Evolutionary conservation across 148 eudicot species (phyloP).

Genomic region (Beta vulgaris): DNA sequence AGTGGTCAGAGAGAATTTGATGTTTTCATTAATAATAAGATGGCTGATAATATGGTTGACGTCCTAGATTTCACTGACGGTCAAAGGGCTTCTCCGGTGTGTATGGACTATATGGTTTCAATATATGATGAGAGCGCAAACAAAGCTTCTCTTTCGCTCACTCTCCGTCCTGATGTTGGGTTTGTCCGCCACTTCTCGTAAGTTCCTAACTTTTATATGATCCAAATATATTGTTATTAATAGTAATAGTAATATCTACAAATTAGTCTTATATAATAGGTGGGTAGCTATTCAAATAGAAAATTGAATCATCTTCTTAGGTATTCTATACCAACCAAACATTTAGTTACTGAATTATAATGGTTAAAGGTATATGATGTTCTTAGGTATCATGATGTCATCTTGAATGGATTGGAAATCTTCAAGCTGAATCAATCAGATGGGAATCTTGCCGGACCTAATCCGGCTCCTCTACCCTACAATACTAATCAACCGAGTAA

Average conservation of each 20-base stretch:
- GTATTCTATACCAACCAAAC: no score
- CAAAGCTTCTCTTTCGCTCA: slow-evolving; percentile 24
- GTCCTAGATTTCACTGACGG: slow-evolving; percentile 14
- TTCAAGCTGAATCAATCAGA: slow-evolving; percentile 38
- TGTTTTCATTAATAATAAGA: slow-evolving; percentile 27
- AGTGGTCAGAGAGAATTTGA: slow-evolving; percentile 2
- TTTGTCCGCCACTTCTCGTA: background rate
- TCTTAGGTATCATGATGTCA: slow-evolving; percentile 13
- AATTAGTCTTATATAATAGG: no score
- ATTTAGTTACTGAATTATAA: no score
- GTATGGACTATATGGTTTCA: slow-evolving; percentile 32
- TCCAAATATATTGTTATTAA: no score
- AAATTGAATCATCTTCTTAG: no score
- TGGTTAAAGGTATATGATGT: no score
- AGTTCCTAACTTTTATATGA: no score
- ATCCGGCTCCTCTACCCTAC: slow-evolving; percentile 6
- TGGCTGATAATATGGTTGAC: slow-evolving; percentile 25
- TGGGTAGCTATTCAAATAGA: no score
- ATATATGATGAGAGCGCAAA: slow-evolving; percentile 16
- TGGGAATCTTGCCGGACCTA: slow-evolving; percentile 39
- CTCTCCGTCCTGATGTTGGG: slow-evolving; percentile 3
- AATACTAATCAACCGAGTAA: background rate
- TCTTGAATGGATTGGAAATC: slow-evolving; percentile 41
- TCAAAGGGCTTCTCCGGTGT: background rate
- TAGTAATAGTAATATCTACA: no score